Evolutionary conservation across 139 green algal species (phyloP).

Genomic region (Coccomyxa sp.): DNA sequence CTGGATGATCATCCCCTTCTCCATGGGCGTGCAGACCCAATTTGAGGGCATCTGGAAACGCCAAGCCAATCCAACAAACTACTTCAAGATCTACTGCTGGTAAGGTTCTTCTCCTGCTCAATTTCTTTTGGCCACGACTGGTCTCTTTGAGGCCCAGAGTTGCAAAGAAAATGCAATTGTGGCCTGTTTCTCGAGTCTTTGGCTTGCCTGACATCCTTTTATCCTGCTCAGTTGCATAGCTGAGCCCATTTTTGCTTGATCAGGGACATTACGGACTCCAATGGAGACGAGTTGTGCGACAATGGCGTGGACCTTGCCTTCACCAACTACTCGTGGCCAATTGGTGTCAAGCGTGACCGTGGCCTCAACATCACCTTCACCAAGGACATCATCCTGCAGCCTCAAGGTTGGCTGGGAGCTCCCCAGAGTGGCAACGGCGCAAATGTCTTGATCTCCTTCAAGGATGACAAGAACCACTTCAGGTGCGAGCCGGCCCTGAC

Average conservation of each 20-base stretch:
- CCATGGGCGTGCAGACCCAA: slow-evolving; percentile 5
- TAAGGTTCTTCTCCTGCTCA: background rate
- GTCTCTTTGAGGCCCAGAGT: background rate
- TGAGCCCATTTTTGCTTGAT: no score
- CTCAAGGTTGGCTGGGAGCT: background rate
- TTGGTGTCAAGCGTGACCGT: background rate
- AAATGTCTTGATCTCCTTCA: slow-evolving; percentile 1
- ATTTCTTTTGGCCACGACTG: background rate
- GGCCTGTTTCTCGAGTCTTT: no score
- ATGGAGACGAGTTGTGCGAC: background rate
- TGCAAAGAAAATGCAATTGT: background rate
- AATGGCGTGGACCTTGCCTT: background rate
- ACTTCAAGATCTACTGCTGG: slow-evolving; percentile 10
- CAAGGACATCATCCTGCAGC: background rate
- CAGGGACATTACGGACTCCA: background rate
- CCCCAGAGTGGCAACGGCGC: background rate
- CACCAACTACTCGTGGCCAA: slow-evolving; percentile 7
- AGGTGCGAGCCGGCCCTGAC: background rate
- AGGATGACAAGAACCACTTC: slow-evolving; percentile 1
- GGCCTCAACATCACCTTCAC: slow-evolving; percentile 8
- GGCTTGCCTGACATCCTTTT: no score
- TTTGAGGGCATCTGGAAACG: slow-evolving; percentile 6
- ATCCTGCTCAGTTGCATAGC: no score
- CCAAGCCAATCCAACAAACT: background rate
- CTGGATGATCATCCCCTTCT: slow-evolving; percentile 9